Conservation (phyloP, 345 rosid species). For the Salix udensis region DNA sequence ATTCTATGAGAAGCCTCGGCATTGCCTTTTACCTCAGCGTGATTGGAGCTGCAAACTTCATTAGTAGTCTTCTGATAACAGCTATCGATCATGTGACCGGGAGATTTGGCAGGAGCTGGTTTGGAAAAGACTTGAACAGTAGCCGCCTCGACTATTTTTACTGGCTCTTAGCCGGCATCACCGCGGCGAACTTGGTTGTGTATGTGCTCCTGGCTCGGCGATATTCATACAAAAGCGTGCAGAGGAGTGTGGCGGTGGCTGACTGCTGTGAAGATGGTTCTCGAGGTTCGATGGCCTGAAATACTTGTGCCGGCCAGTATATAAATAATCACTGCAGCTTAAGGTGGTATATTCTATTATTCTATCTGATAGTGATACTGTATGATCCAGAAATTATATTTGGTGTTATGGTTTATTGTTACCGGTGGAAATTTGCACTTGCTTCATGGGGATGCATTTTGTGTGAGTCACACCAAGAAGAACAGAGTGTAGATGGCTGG, state of each 20-base stretch:
- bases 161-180: slow-evolving; percentile 59
- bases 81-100: slow-evolving; percentile 15
- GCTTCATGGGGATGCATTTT: not conserved
- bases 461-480: not conserved
- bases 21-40: slow-evolving; percentile 87
- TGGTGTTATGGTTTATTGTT: not conserved
- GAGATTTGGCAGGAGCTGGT: slow-evolving; percentile 32
- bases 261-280: slow-evolving; percentile 47
- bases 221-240: slow-evolving; percentile 74
- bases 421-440: not conserved
- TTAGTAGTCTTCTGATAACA: slow-evolving; percentile 68
- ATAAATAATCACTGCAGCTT: not conserved
- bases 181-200: slow-evolving; percentile 43
- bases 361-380: not conserved
- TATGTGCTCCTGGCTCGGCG: slow-evolving; percentile 54
- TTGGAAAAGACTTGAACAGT: slow-evolving; percentile 73
- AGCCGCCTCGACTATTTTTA: slow-evolving; percentile 78
- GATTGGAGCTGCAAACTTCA: slow-evolving; percentile 69
- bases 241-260: slow-evolving; percentile 54
- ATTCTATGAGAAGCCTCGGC: slow-evolving; percentile 90
- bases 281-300: slow-evolving; percentile 22
- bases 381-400: not conserved
- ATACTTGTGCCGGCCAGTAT: not conserved
- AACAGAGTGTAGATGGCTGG: too few species aligned
- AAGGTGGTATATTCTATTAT: not conserved